Base-by-base conservation (phyloP, 2,329 filamentous ascomycete species). In the Phialophora chinensis region DNA sequence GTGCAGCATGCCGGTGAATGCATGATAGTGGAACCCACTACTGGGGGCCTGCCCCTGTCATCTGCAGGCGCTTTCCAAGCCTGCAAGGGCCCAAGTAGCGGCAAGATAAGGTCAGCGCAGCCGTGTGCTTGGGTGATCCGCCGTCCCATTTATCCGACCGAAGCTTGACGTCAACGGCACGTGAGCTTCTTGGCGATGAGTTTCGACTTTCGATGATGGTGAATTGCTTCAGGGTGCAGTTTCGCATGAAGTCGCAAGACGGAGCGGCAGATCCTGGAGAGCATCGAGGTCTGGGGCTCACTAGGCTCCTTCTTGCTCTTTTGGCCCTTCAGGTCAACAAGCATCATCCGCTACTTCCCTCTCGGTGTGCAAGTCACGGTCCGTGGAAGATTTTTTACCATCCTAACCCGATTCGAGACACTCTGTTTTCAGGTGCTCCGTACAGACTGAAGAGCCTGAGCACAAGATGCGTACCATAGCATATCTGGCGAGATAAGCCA, bases 111-210 rank as follows among this genome's bases (percentile, higher is more conserved):
- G 49, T 8, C 20, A 52, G 49, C 49, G 49, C 12, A 27, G 49
- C 49, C 49, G 20, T 52, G 10, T 27, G 7, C 20, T 25, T 25
- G 47, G 44, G 23, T 12, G 49, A 52, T 23, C 49, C 49, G 49
- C 49, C 49, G 49, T 44, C 49, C 49, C 49, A 23, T 52, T 52
- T 52, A 52, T 29, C 49, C 49, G 49, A 29, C 17, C 20, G 20
- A 25, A 52, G 49, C 49, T 52, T 52, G 49, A 52, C 20, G 49
- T 52, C 49, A 52, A 52, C 20, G 14, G 49, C 49, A 52, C 49
- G 49, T 52, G 49, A 52, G 49, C 4, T 52, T 14, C 8, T 29
- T 25, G 49, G 23, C 20, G 49, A 8, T 27, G 33, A 4, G 11
- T 52, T 17, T 17, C 49, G 38, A n/a, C 38, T 20, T n/a, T 44